A percentile compares a stretch with the other conserved stretches of the same genome.
Evolutionary conservation across 2,329 filamentous ascomycete genomes (phyloP).

Genomic region (Fusarium sp.): DNA sequence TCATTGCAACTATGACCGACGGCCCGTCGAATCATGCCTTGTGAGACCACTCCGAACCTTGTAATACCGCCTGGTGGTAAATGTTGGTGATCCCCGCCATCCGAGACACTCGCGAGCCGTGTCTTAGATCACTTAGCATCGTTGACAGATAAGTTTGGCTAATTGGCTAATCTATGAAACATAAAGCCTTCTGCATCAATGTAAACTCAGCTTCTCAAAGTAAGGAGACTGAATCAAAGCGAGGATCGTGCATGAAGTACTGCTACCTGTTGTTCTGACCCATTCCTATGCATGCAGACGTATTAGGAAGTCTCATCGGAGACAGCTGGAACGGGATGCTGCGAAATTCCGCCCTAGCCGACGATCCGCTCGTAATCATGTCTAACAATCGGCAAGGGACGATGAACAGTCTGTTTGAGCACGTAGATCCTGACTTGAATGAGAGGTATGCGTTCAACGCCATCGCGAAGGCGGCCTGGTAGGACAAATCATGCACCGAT

Average conservation of each 20-base stretch:
- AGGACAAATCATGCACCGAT: background rate
- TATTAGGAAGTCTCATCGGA: background rate
- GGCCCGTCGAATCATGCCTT: background rate
- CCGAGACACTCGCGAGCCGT: background rate
- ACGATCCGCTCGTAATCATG: background rate
- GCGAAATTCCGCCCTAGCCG: background rate
- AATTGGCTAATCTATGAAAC: background rate
- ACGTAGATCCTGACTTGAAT: no score
- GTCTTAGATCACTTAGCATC: background rate
- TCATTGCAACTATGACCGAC: background rate
- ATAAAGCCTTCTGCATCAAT: background rate
- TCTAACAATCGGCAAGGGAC: background rate
- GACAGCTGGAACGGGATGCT: background rate
- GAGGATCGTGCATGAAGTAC: background rate
- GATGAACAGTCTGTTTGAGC: fast-evolving
- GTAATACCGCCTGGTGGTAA: background rate
- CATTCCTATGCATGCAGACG: background rate
- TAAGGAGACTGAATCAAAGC: background rate
- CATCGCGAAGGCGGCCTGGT: background rate
- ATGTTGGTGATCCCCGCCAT: background rate
- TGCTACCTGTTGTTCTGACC: background rate
- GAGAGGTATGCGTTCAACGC: no score
- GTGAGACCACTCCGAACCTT: background rate
- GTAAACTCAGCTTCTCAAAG: no score
- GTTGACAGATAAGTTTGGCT: fast-evolving